A percentile compares a stretch with the other conserved stretches of the same genome.
Conservation (phyloP, 1,139 yeast species). For the Entelexis sorbosivorans region DNA sequence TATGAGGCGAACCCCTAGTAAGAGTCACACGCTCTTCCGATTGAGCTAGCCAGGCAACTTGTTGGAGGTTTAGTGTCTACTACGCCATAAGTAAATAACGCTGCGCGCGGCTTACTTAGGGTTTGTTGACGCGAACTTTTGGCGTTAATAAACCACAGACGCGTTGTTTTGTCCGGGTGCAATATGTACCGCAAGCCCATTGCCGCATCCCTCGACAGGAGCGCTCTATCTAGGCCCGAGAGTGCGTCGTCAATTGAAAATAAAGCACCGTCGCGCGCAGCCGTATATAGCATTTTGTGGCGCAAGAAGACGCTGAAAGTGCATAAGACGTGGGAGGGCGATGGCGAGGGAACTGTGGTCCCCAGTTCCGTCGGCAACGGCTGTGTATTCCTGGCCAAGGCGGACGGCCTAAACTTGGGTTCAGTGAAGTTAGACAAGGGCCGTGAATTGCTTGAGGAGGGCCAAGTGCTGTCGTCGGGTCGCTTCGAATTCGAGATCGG, state of each 20-base stretch:
- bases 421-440: neutral
- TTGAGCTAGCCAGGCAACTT: slow-evolving; percentile 23
- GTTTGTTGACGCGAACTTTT: neutral
- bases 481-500: slow-evolving; percentile 20
- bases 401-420: slow-evolving; percentile 5
- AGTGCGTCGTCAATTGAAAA: neutral
- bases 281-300: slow-evolving; percentile 39
- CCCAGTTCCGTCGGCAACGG: slow-evolving; percentile 1
- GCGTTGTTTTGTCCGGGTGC: neutral
- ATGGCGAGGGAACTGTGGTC: slow-evolving; percentile 44
- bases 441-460: slow-evolving; percentile 20
- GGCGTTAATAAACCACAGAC: neutral
- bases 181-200: slow-evolving; percentile 1
- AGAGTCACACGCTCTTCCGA: slow-evolving; percentile 26
- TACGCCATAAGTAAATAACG: no score
- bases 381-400: neutral
- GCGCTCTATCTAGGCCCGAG: no score
- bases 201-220: neutral
- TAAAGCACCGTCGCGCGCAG: neutral
- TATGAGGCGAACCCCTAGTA: slow-evolving; percentile 14
- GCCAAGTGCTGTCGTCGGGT: slow-evolving; percentile 13
- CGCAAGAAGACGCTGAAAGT: slow-evolving; percentile 64
- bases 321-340: slow-evolving; percentile 93
- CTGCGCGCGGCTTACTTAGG: no score
- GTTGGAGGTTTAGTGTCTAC: no score